Base-by-base conservation (phyloP, 495 filamentous ascomycete species). In the Penicillium lagena region DNA sequence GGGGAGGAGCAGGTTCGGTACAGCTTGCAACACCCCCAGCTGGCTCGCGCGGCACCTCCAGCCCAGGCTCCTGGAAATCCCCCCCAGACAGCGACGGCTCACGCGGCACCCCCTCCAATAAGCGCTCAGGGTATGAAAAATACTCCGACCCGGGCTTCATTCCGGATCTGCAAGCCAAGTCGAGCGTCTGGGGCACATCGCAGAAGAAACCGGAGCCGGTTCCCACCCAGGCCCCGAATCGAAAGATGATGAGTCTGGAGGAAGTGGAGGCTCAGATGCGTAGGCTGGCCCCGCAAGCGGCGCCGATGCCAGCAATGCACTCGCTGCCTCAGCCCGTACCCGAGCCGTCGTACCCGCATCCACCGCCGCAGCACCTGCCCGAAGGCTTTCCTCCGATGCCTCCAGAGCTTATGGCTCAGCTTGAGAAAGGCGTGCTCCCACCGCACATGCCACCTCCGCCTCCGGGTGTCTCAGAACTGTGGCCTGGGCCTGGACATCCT, bases 221-320 rank as follows among this genome's bases (percentile, higher is more conserved):
- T 32, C 52, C 60, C n/a, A 47, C 46, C 12, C 40, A 34, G 47
- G 48, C 30, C 15, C 35, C 35, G 34, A 48, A 15, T 28, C 55
- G 49, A 57, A 96, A 89, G 69, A 86, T 97, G 75, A 80, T 99
- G 84, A 96, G 88, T 54, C 58, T 99, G 46, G 93, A 97, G 59
- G 93, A 97, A 64, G 93, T 99, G 12, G 93, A 99, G 69, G 94
- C 93, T 30, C 82, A 89, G 53, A 86, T 99, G 75, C 80, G 88
- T 32, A 75, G 80, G 10, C 86, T 89, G 54, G 64, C 75, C 13
- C 79, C 81, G 52, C 74, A 70, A 43, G 15, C 44, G 14, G 63
- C 57, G 15, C 49, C 54, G 14, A 44, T 56, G 37, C 69, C 70
- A 13, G 58, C 56, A 22, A 2, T 22, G 56, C 67, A 71, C 36